A percentile compares a stretch with the other conserved stretches of the same genome.
Conservation (phyloP, 768 basidiomycete species). For the Tremella fuciformis region DNA sequence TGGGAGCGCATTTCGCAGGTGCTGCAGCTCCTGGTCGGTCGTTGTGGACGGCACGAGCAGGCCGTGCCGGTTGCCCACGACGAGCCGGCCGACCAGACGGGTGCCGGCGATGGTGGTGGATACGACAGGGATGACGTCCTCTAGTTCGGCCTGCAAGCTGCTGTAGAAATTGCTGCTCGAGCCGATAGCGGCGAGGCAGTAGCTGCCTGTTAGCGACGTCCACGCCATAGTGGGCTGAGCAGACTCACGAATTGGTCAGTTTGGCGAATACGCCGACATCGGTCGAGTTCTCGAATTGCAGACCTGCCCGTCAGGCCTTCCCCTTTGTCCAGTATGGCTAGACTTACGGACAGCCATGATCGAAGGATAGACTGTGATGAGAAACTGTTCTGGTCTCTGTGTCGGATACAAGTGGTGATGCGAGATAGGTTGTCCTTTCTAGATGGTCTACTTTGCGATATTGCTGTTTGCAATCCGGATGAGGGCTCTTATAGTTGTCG, state of each 20-base stretch:
- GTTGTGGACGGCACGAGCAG: slow-evolving; percentile 93
- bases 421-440: too few species aligned
- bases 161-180: slow-evolving; percentile 98
- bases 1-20: slow-evolving; percentile 90
- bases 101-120: slow-evolving; percentile 94
- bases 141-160: slow-evolving; percentile 89
- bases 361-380: slow-evolving; percentile 4
- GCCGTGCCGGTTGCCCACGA: slow-evolving; percentile 95
- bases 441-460: too few species aligned
- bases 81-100: slow-evolving; percentile 86
- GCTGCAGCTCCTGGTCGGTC: slow-evolving; percentile 96
- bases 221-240: background rate
- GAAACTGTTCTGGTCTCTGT: background rate
- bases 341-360: slow-evolving; percentile 67
- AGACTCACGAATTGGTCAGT: slow-evolving; percentile 71
- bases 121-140: slow-evolving; percentile 90
- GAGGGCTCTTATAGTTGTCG: too few species aligned
- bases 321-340: slow-evolving; percentile 10
- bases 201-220: slow-evolving; percentile 56
- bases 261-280: slow-evolving; percentile 97
- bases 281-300: slow-evolving; percentile 90
- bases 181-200: slow-evolving; percentile 89
- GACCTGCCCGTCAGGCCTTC: slow-evolving; percentile 57
- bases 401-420: too few species aligned
- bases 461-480: too few species aligned